Evolutionary conservation across 306 rosid species (phyloP).

Genomic region (Fragaria iinumae): DNA sequence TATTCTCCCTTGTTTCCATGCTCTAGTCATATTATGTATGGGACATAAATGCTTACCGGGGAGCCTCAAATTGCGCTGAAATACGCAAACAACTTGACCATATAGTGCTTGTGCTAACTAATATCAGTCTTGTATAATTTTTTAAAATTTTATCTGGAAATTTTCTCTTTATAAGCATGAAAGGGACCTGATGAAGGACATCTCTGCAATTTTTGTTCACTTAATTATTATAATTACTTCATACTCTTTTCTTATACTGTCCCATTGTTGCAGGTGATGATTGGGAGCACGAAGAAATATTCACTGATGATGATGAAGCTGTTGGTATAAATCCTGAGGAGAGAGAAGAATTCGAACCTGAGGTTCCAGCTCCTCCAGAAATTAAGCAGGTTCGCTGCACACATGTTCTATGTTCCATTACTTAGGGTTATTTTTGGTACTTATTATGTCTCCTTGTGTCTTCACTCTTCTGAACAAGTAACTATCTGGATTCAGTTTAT

Average conservation of each 20-base stretch:
- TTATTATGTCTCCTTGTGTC: background rate
- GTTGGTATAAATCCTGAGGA: constrained; percentile 92
- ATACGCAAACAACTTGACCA: background rate
- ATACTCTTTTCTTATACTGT: background rate
- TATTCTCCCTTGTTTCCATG: background rate
- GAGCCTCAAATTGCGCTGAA: background rate
- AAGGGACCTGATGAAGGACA: constrained; percentile 15
- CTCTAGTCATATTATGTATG: background rate
- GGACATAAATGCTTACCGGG: background rate
- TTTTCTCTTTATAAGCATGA: background rate
- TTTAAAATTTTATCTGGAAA: background rate
- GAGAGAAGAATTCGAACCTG: constrained; percentile 96
- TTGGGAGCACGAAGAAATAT: constrained; percentile 98
- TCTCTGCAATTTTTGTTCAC: background rate
- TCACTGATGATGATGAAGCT: constrained; percentile 96
- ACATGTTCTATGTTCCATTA: background rate
- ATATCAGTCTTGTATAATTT: background rate
- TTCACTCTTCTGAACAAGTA: background rate
- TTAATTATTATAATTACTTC: constrained; percentile 1
- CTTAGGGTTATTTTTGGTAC: background rate
- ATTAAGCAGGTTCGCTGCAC: constrained; percentile 74
- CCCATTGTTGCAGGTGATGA: constrained; percentile 68
- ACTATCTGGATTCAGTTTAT: background rate
- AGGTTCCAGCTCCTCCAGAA: constrained; percentile 96
- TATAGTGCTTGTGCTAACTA: background rate